phyloP scores from a whole-genome alignment of 164 flowering plant genomes.

The Kingdonia uniflora region DNA sequence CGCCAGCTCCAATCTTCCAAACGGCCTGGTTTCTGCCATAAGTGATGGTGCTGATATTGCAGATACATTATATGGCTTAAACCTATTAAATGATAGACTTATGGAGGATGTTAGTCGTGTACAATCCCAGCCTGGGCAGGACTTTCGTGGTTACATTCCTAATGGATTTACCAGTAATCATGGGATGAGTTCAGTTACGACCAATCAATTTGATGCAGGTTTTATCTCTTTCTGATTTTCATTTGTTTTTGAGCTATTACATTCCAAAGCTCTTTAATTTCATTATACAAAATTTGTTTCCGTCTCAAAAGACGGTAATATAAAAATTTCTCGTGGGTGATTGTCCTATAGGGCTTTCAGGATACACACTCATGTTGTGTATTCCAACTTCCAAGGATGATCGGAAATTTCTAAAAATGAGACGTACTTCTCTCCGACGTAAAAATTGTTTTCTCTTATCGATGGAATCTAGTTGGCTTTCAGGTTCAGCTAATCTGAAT shows the following conservation, averaged over 20 bases:
- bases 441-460: no score
- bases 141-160: constrained; percentile 18
- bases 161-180: constrained; percentile 24
- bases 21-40: constrained; percentile 27
- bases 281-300: no score
- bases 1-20: constrained; percentile 23
- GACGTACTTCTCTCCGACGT: no score
- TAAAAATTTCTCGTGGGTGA: no score
- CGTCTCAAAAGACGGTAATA: no score
- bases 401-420: no score
- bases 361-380: no score
- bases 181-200: constrained; percentile 19
- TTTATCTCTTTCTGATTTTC: constrained; percentile 2
- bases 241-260: constrained; percentile 2
- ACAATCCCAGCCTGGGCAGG: constrained; percentile 29
- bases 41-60: constrained; percentile 36
- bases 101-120: constrained; percentile 22
- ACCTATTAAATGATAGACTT: constrained; percentile 27
- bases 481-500: constrained; percentile 15
- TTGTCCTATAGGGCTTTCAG: no score
- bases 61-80: constrained; percentile 38
- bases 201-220: constrained; percentile 41
- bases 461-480: constrained; percentile 1
- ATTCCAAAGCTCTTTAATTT: no score
- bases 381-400: no score